Evolutionary conservation across 768 basidiomycete genomes (phyloP), one percentile per base, ranked within the genome.

Genomic region (Macrolepiota dolichaula): DNA sequence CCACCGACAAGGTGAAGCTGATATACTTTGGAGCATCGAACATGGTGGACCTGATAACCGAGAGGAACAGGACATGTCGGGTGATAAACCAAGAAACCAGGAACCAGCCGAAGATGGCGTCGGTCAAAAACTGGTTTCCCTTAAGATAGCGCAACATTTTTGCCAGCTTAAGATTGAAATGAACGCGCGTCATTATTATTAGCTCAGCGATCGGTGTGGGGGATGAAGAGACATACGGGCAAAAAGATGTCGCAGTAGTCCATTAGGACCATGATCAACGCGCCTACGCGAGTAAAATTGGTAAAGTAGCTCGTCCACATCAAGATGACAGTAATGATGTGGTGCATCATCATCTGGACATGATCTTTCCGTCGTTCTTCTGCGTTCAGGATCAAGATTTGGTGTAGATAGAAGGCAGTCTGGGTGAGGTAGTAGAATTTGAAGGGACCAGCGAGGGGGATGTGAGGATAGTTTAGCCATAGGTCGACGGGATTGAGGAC

Each of bases 321-420:
- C 63, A 99, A 84, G 52, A 80, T 69, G 62, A 95, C 82, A 12
- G 95, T 96, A 65, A 98, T 89, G 66, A 96, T 70, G 71, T 99
- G 97, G 77, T 99, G 97, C 25, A 87, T 77, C 84, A 98, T 91
- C 96, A 98, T 98, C 74, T 98, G 96, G 67, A 79, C 78, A 73
- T 98, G 94, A 73, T 99, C 97, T 71, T 93, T 94, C 59, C 97
- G 81, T 57, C 87, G 84, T 40, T 88, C 94, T 73, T 99, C 97
- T 27, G 95, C 88, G 73, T 98, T 93, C 72, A 99, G 82, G 61
- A 96, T 88, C 63, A 98, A 79, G 11, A 97, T 80, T 73, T 96
- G 94, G 71, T 98, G 95, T 55, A 89, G 74, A 76, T 97, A 99
- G 75, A 95, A 95, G 40, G 92, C 91, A 29, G 83, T 84, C 73